Evolutionary conservation across 192 early-diverging fungal species (phyloP).

Genomic region (Lunasporangiospora selenospora): DNA sequence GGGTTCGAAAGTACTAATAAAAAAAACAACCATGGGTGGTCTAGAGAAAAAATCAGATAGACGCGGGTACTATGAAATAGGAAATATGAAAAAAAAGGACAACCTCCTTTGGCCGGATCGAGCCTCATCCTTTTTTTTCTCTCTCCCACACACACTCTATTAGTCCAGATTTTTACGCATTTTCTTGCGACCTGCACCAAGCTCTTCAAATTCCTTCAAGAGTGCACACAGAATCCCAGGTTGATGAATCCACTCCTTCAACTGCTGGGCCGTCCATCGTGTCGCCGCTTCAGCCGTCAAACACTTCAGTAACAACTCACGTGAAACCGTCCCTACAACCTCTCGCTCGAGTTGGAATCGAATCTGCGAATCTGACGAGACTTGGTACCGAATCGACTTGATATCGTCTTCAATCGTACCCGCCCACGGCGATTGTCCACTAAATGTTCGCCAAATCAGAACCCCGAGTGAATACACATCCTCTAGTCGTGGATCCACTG

Average conservation of each 20-base stretch:
- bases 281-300: conserved; percentile 48
- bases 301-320: conserved; percentile 53
- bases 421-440: conserved; percentile 58
- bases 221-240: background rate
- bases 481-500: conserved; percentile 57
- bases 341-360: conserved; percentile 49
- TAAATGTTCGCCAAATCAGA: conserved; percentile 60
- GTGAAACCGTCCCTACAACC: conserved; percentile 48
- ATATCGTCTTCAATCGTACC: conserved; percentile 59
- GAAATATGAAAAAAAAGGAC: background rate
- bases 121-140: too few species aligned
- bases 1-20: too few species aligned
- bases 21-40: background rate
- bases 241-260: conserved; percentile 10
- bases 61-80: background rate
- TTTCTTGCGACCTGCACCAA: conserved; percentile 29
- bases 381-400: conserved; percentile 51
- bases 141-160: too few species aligned
- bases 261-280: conserved; percentile 48
- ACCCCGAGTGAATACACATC: conserved; percentile 62
- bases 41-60: background rate
- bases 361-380: conserved; percentile 51
- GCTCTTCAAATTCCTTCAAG: conserved; percentile 17
- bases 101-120: too few species aligned
- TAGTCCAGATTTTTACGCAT: conserved; percentile 20